Conservation (phyloP, 495 filamentous ascomycete species). For the Penicillium samsonianum region DNA sequence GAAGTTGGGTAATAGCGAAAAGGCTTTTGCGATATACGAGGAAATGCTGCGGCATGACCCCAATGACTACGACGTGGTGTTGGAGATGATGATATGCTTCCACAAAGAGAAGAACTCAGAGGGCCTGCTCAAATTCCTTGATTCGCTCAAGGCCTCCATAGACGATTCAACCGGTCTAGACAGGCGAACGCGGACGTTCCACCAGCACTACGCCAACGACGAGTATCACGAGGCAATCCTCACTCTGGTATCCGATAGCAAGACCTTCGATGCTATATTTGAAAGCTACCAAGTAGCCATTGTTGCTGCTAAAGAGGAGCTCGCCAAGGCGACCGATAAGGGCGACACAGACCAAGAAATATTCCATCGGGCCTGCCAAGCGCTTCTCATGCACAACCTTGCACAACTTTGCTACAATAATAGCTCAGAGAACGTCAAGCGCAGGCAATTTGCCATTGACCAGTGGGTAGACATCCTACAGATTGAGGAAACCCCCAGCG, state of each 20-base stretch:
- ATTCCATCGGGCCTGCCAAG: constrained; percentile 5
- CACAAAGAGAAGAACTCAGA: constrained; percentile 7
- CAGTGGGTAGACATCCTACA: constrained; percentile 16
- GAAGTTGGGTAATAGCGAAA: constrained; percentile 4
- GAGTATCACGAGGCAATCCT: constrained; percentile 14
- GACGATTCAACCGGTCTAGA: constrained; percentile 11
- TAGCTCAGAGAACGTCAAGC: not conserved
- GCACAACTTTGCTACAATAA: constrained; percentile 15
- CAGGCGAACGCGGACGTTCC: constrained; percentile 13
- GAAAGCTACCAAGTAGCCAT: constrained; percentile 16
- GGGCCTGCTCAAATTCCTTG: constrained; percentile 15
- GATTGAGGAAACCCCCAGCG: not conserved
- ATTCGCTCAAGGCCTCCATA: constrained; percentile 15
- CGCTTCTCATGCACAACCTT: constrained; percentile 11
- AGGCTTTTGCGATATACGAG: constrained; percentile 17
- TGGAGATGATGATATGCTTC: constrained; percentile 7
- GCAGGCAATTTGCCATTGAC: constrained; percentile 7
- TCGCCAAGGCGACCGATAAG: constrained; percentile 1
- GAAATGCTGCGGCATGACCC: constrained; percentile 7
- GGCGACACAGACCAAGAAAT: constrained; percentile 2
- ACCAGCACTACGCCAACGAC: constrained; percentile 3
- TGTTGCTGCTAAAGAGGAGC: not conserved
- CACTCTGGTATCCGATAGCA: not conserved
- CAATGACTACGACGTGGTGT: constrained; percentile 9
- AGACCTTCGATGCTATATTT: constrained; percentile 13